phyloP scores from a whole-genome alignment of 345 rosid species.

The Populus davidiana region DNA sequence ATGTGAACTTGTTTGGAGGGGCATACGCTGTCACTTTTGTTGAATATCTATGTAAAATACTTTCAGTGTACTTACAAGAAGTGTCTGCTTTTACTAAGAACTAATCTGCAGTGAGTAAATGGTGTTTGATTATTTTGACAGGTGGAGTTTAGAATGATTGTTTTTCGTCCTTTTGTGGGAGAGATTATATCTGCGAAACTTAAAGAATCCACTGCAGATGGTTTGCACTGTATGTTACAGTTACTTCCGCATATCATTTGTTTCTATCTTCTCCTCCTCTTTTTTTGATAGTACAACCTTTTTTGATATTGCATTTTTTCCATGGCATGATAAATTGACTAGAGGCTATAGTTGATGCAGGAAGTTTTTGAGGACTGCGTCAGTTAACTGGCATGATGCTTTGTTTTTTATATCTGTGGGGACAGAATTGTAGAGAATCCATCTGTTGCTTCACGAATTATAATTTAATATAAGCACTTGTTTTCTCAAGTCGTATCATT shows the following conservation, averaged over 20 bases:
- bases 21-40: not conserved
- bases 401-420: too few species aligned
- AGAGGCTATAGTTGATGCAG: not conserved
- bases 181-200: slow-evolving; percentile 73
- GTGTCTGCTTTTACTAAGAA: not conserved
- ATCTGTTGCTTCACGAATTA: too few species aligned
- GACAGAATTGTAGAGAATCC: too few species aligned
- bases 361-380: not conserved
- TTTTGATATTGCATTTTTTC: not conserved
- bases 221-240: slow-evolving; percentile 69
- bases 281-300: not conserved
- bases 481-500: too few species aligned
- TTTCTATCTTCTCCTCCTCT: not conserved
- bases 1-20: not conserved
- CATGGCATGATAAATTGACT: not conserved
- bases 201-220: slow-evolving; percentile 63
- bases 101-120: not conserved
- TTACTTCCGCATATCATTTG: not conserved
- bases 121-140: slow-evolving; percentile 28
- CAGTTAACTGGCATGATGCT: not conserved
- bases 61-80: not conserved
- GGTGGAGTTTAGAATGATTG: slow-evolving; percentile 69
- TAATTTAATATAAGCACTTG: too few species aligned
- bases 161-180: slow-evolving; percentile 89
- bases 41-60: not conserved